phyloP scores from a whole-genome alignment of 2,329 filamentous ascomycete genomes.

The Arthrinium puccinioides region DNA sequence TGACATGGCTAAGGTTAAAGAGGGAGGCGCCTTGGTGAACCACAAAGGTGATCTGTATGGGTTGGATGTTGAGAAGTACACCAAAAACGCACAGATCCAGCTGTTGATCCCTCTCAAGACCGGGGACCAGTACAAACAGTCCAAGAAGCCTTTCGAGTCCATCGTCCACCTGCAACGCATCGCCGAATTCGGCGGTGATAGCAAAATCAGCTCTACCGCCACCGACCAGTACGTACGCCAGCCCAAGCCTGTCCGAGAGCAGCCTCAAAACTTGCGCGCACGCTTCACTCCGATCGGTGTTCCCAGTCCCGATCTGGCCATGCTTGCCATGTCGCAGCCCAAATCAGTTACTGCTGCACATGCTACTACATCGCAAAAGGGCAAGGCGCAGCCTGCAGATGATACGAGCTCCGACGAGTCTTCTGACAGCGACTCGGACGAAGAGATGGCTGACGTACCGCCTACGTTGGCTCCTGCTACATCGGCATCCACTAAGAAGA shows the following conservation, averaged over 20 bases:
- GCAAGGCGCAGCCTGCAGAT: slow-evolving; percentile 17
- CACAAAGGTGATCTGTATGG: slow-evolving; percentile 59
- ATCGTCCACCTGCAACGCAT: slow-evolving; percentile 60
- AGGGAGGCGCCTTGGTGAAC: slow-evolving; percentile 48
- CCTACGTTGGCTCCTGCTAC: slow-evolving; percentile 13
- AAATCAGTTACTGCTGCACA: slow-evolving; percentile 6
- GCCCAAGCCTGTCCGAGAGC: slow-evolving; percentile 46
- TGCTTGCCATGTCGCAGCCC: neutral
- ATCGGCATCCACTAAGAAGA: slow-evolving; percentile 16
- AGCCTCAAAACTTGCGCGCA: slow-evolving; percentile 60
- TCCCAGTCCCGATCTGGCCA: slow-evolving; percentile 15
- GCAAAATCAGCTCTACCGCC: slow-evolving; percentile 30
- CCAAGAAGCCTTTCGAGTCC: slow-evolving; percentile 46
- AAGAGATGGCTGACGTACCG: slow-evolving; percentile 36
- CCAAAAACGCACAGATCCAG: slow-evolving; percentile 45
- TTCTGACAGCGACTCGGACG: slow-evolving; percentile 37
- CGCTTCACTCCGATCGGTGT: slow-evolving; percentile 62
- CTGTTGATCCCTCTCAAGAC: slow-evolving; percentile 53
- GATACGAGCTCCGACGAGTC: slow-evolving; percentile 27
- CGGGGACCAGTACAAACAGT: slow-evolving; percentile 44
- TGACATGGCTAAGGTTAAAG: slow-evolving; percentile 44
- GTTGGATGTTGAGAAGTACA: slow-evolving; percentile 44
- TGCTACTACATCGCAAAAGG: slow-evolving; percentile 7
- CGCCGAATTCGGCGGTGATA: slow-evolving; percentile 43
- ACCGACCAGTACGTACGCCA: slow-evolving; percentile 35